Base-by-base conservation (phyloP, 371 early-diverging fungal species). In the Mucor circinelloides region DNA sequence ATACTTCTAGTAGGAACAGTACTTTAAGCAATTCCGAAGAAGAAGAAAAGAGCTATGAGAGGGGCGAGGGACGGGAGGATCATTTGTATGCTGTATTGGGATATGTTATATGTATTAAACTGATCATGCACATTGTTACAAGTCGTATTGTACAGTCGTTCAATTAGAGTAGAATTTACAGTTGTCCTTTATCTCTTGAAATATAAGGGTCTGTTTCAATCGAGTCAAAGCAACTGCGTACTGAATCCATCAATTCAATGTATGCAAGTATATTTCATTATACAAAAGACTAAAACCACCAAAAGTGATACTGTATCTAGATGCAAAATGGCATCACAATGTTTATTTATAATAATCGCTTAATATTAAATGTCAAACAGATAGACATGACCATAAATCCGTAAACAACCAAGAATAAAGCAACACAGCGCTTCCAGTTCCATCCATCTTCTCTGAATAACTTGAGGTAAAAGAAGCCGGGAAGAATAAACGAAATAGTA, bases 401-500 rank as follows among this genome's bases (percentile, higher is more conserved):
- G 71, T 91, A 92, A 17, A 77, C 13, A 0, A 78, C 68, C 38
- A 93, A 61, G 25, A 75, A 69, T 7, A 85, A 77, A 1, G 91
- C 83, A 19, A 72, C 55, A 13, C 63, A 79, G 64, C 75, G 83
- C 82, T 70, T 82, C 83, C 32, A 61, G 48, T 57, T 73, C 89
- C 89, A 89, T 0, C 80, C 78, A 23, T 85, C 74, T 46, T 85
- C 70, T 50, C 79, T 70, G 61, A 89, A 87, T 48, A 97, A 73
- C 77, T 93, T 94, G 81, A 91, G 92, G 79, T 98, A 99, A 67
- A 98, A 95, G 13, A 97, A 58, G 2, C 98, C 94, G 0, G 99
- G 99, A 25, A 99, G 83, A 66, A 99, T 98, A 72, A 99, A 96
- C 58, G 98, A 97, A 67, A 99, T 97, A n/a, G 95, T 89, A 0